A percentile compares a stretch with the other conserved stretches of the same genome.
Evolutionary conservation across 805 yeast genomes (phyloP).

Genomic region (Myxozyma sirexii): DNA sequence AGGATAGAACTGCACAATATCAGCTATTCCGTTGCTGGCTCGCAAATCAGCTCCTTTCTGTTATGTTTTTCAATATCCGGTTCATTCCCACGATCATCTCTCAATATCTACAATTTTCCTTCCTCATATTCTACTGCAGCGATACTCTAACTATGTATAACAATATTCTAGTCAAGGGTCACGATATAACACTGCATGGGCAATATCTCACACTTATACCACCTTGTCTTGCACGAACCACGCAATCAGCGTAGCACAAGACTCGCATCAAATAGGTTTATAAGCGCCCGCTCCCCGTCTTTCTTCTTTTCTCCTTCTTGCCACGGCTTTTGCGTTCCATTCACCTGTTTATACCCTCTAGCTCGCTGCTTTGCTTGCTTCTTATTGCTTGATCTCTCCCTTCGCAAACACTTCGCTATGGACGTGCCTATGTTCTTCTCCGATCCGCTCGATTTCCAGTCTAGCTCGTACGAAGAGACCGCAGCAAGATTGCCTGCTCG

Average conservation of each 20-base stretch:
- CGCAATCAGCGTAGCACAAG: neutral
- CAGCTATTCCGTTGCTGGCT: too few relatives aligned
- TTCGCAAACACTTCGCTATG: conserved; percentile 2
- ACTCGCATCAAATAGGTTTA: neutral
- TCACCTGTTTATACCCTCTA: too few relatives aligned
- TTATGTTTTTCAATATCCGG: too few relatives aligned
- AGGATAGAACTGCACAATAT: too few relatives aligned
- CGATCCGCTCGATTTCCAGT: conserved; percentile 22
- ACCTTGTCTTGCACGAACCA: neutral
- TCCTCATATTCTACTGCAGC: too few relatives aligned
- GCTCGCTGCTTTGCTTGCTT: conserved; percentile 1
- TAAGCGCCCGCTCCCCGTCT: neutral
- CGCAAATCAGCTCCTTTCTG: too few relatives aligned
- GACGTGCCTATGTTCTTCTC: conserved; percentile 15
- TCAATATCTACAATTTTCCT: too few relatives aligned
- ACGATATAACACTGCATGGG: too few relatives aligned
- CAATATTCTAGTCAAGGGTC: too few relatives aligned
- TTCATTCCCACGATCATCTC: too few relatives aligned
- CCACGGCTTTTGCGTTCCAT: conserved; percentile 1
- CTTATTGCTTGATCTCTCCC: neutral
- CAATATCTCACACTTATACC: too few relatives aligned
- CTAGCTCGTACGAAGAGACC: conserved; percentile 6
- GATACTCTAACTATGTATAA: too few relatives aligned
- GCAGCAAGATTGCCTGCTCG: neutral
- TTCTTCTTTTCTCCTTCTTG: conserved; percentile 1